Percentiles rank a stretch among this genome's conserved stretches.
Evolutionary conservation across 345 rosid genomes (phyloP).

Genomic region (Gossypium anomalum): DNA sequence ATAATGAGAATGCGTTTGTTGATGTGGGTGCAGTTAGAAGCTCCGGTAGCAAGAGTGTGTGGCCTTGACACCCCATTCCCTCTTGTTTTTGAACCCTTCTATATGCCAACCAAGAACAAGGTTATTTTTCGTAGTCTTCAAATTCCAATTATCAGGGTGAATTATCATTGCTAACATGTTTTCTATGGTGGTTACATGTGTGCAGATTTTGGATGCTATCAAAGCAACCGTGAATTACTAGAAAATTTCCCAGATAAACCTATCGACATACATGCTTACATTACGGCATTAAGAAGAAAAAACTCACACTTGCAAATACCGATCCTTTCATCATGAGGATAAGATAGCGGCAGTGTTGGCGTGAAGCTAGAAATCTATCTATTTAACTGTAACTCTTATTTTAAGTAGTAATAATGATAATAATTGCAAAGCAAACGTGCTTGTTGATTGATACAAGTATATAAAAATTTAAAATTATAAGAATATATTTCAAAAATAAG

Average conservation of each 20-base stretch:
- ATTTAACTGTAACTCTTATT: not conserved
- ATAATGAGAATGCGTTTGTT: not conserved
- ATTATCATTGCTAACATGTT: slow-evolving; percentile 2
- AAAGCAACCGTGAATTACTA: slow-evolving; percentile 70
- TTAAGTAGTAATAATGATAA: not conserved
- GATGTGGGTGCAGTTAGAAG: slow-evolving; percentile 62
- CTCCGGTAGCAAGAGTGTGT: slow-evolving; percentile 80
- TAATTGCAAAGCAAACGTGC: not conserved
- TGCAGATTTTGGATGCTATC: slow-evolving; percentile 80
- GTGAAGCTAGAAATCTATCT: not conserved
- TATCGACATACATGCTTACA: not conserved
- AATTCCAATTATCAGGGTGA: not conserved
- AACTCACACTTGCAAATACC: not conserved
- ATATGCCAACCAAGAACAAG: slow-evolving; percentile 86
- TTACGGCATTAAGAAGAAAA: not conserved
- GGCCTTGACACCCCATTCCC: slow-evolving; percentile 93
- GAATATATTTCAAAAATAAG: too few species aligned
- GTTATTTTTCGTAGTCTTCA: slow-evolving; percentile 14
- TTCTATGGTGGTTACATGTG: not conserved
- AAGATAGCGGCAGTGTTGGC: not conserved
- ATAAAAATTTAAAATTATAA: too few species aligned
- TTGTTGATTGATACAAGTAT: too few species aligned
- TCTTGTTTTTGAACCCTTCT: slow-evolving; percentile 86
- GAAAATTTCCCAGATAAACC: slow-evolving; percentile 3
- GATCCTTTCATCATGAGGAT: not conserved